phyloP scores from a whole-genome alignment of 2,329 filamentous ascomycete species.

The Epichloe uncinata region DNA sequence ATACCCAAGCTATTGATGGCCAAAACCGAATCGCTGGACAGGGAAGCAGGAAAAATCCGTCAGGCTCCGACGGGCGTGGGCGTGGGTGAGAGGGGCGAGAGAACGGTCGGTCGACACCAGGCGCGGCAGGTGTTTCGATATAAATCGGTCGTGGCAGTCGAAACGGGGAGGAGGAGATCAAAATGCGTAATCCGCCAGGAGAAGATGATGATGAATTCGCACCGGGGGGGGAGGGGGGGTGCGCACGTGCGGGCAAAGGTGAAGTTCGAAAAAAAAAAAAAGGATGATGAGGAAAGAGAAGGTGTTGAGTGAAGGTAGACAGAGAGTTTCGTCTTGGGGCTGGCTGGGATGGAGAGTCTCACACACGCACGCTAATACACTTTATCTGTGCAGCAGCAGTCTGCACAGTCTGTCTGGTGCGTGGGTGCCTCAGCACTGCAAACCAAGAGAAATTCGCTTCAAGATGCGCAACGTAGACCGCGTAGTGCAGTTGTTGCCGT shows the following conservation, averaged over 20 bases:
- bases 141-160: conserved; percentile 6
- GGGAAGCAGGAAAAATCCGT: conserved; percentile 9
- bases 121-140: conserved; percentile 6
- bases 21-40: conserved; percentile 8
- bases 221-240: not conserved
- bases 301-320: conserved; percentile 6
- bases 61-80: conserved; percentile 18
- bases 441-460: not conserved
- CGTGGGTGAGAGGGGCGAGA: conserved; percentile 13
- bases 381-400: not conserved
- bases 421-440: conserved; percentile 6
- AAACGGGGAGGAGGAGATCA: conserved; percentile 2
- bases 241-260: conserved; percentile 1
- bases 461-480: not conserved
- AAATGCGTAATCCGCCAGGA: conserved; percentile 1
- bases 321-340: conserved; percentile 9
- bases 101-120: conserved; percentile 5
- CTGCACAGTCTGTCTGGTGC: not conserved
- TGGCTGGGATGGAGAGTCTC: conserved; percentile 5
- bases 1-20: conserved; percentile 16
- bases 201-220: not conserved
- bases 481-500: not conserved
- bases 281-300: conserved; percentile 6
- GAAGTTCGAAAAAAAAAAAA: not conserved
- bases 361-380: not conserved